phyloP scores from a whole-genome alignment of 1,284 basidiomycete genomes.

The Marasmius tenuissimus region DNA sequence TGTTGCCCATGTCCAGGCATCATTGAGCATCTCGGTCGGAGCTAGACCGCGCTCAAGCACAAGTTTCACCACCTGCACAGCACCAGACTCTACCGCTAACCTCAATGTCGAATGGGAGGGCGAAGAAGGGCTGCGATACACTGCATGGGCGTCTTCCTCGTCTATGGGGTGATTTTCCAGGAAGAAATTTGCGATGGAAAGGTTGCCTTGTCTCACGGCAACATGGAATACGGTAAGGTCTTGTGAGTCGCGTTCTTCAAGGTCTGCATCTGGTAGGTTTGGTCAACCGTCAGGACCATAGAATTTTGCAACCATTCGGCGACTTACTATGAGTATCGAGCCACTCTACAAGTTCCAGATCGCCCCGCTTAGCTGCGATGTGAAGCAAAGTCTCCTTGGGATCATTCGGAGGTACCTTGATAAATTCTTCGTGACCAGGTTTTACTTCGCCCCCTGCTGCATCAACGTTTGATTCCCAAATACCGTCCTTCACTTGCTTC shows the following conservation, averaged over 20 bases:
- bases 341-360: slow-evolving; percentile 63
- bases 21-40: slow-evolving; percentile 44
- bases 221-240: slow-evolving; percentile 65
- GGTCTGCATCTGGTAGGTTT: slow-evolving; percentile 55
- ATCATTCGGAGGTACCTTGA: slow-evolving; percentile 47
- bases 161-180: slow-evolving; percentile 56
- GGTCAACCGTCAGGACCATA: slow-evolving; percentile 17
- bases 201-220: slow-evolving; percentile 53
- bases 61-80: slow-evolving; percentile 62
- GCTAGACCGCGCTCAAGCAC: slow-evolving; percentile 59
- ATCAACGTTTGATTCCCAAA: slow-evolving; percentile 71
- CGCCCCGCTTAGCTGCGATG: slow-evolving; percentile 55
- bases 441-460: slow-evolving; percentile 68
- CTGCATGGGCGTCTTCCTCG: slow-evolving; percentile 43
- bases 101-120: slow-evolving; percentile 43
- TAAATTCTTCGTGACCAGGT: slow-evolving; percentile 52
- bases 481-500: slow-evolving; percentile 55
- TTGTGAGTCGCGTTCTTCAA: slow-evolving; percentile 61
- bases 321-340: slow-evolving; percentile 64
- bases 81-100: slow-evolving; percentile 56
- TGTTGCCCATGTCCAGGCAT: slow-evolving; percentile 49
- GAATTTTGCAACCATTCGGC: slow-evolving; percentile 15
- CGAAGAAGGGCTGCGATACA: slow-evolving; percentile 41
- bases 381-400: slow-evolving; percentile 67
- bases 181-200: slow-evolving; percentile 53